Evolutionary conservation across 1,284 basidiomycete species (phyloP), one percentile per base, ranked within the genome.

Genomic region (Flammula alnicola): DNA sequence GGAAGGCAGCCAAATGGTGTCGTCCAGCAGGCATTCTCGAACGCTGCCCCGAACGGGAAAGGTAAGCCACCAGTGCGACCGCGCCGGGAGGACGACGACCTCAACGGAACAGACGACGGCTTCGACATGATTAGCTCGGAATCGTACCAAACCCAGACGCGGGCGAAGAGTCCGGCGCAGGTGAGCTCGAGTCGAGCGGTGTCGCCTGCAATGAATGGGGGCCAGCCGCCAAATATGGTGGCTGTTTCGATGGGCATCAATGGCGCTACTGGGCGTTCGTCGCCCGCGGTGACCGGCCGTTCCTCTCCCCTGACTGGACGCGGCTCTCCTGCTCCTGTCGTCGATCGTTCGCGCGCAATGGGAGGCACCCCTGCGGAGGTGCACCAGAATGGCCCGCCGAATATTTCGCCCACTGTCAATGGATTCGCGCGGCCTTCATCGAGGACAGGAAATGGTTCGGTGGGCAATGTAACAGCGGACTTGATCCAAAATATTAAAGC

Each of bases 401-500:
- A 47, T 67, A 77, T 71, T 14, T 84, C 85, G n/a, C 82, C 86
- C 2, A 77, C 74, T 0, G 56, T 74, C 31, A 84, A 83, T 61
- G 80, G 77, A 9, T 77, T 77, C 63, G 57, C 66, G 42, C 59
- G 74, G 54, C 68, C 73, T 33, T 62, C 72, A 25, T 69, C 71
- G 19, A 62, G 73, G 41, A 67, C 73, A 51, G 64, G 73, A 52
- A 62, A 78, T 11, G 80, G 82, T 0, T 88, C 87, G 10, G 81
- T 84, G 0, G 83, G 86, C 11, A 88, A 82, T 62, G 75, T 86
- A 10, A 78, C 87, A 1, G 81, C 84, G 5, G 91, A 95, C 64
- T 68, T 93, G 50, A 71, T 91, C 41, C 78, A 83, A 29, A 91
- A 93, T 59, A 70, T 93, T 50, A 93, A 89, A 68, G 77, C 79